Base-by-base conservation (phyloP, 495 filamentous ascomycete species). In the Pyronema omphalodes region DNA sequence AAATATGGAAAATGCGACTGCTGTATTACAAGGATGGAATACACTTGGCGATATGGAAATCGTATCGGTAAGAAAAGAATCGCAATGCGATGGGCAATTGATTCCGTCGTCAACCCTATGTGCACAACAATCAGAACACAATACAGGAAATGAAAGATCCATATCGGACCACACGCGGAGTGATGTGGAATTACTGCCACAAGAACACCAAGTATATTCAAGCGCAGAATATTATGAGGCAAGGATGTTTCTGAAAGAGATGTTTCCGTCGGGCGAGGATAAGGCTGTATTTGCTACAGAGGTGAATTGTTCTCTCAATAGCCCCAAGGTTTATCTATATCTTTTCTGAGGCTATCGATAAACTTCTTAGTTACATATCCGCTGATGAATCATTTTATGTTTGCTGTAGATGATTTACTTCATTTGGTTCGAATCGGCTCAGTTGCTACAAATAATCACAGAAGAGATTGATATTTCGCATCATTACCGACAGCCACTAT, bases 291-390 rank as follows among this genome's bases (percentile, higher is more conserved):
- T 93, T 66, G 83, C 85, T 43, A 83, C 86, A 35, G 78, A 84
- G 74, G 83, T 87, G 7, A 8, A 9, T 17, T 17, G 95, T n/a
- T n/a, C n/a, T n/a, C n/a, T n/a, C n/a, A n/a, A n/a, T n/a, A n/a
- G n/a, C n/a, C n/a, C 68, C 95, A 88, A 63, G 73, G 93, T n/a
- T 70, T 99, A 37, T 75, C 96, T 58, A 96, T 88, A 0, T 88
- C 95, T 52, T 91, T 93, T 12, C 71, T 99, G 66, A 99, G 96
- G 93, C 71, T 99, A 43, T 89, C 88, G 54, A 99, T 96, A 69
- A 99, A 99, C 73, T 99, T 84, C n/a, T n/a, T n/a, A n/a, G n/a
- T n/a, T n/a, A n/a, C n/a, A n/a, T 35, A 1, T 33, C 19, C 34
- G 0, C 9, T 58, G 86, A 69, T 29, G 46, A 37, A 56, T 8